These are phyloP conservation scores for Xylaria sp. DNA, from an alignment of 2,329 filamentous ascomycete species.

Conservation along the genomic window DNA sequence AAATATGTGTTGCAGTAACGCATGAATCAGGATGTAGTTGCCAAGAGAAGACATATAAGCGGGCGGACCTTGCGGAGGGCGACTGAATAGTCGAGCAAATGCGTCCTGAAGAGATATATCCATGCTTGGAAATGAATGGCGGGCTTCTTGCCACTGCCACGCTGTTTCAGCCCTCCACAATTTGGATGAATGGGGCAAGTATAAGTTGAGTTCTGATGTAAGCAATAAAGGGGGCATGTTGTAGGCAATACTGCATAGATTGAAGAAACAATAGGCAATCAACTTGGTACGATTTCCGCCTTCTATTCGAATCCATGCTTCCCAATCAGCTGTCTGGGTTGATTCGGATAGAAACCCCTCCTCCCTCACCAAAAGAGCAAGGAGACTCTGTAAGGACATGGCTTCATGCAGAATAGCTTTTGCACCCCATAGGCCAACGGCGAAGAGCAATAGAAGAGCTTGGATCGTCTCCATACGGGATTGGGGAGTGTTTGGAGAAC, in stretches of 20 bases:
- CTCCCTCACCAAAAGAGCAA: conserved; percentile 63
- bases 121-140: conserved; percentile 55
- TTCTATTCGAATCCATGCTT: conserved; percentile 64
- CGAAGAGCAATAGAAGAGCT: conserved; percentile 65
- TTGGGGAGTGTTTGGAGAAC: conserved; percentile 64
- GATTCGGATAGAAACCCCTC: conserved; percentile 59
- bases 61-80: conserved; percentile 54
- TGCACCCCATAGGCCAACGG: conserved; percentile 65
- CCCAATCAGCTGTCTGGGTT: conserved; percentile 60
- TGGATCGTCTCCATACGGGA: conserved; percentile 69
- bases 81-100: conserved; percentile 60
- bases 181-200: conserved; percentile 59
- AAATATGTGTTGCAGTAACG: conserved; percentile 74
- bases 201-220: conserved; percentile 64
- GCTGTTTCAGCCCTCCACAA: conserved; percentile 63
- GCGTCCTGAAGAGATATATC: conserved; percentile 64
- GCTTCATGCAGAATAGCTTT: conserved; percentile 66
- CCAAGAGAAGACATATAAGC: conserved; percentile 64
- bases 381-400: conserved; percentile 62
- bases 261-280: conserved; percentile 67
- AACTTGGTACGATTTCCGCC: conserved; percentile 63
- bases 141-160: conserved; percentile 66
- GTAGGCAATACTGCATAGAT: conserved; percentile 66
- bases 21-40: conserved; percentile 75
- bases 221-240: conserved; percentile 63